Evolutionary conservation across 2,329 filamentous ascomycete species (phyloP), one percentile per base, ranked within the genome.

Genomic region (Gnomoniopsis sp.): DNA sequence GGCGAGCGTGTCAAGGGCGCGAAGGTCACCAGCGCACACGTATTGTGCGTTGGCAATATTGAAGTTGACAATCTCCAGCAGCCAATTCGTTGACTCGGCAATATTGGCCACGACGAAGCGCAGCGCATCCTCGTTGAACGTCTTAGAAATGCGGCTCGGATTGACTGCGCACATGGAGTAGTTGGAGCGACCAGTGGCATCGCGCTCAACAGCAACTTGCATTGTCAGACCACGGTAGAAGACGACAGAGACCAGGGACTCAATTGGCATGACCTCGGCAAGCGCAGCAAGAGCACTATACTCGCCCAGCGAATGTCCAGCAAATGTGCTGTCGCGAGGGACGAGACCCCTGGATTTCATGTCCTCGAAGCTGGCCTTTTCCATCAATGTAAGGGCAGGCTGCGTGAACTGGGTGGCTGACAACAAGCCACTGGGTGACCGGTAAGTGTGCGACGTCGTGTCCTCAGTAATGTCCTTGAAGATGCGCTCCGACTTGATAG

Each of bases 151-250:
- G 65, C 95, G 88, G 80, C 92, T 96, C 38, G 95, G 95, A 80
- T 99, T 99, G 76, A 99, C 93, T 58, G 95, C 95, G 74, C 93
- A 97, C 95, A 99, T 99, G 63, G 90, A 93, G 82, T 99, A 99
- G 82, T 98, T 98, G 67, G 93, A 97, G 58, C 95, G 90, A 41
- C 95, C 95, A 64, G 86, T 81, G 60, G 88, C 93, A 73, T 99
- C 95, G 72, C 95, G 92, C 80, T 98, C 95, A 64, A 99, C 95
- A 23, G 95, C 95, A 50, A 99, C 95, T 77, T 99, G 95, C 95
- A 99, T 99, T 22, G 95, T 99, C 70, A 99, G 80, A 70, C 95
- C 95, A 75, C 95, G 92, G 80, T 99, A 99, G 84, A 99, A 99
- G 57, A 99, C 96, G 49, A 99, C 95, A 0, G 95, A 98, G 2